phyloP scores from a whole-genome alignment of 176 grass and related monocot genomes.

The Zea mays region Zm-B73-REFERENCE-NAM-5.0 NC_050098.1:190848501-190849000 shows the following conservation, averaged over 20 bases:
- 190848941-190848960: background rate
- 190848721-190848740: no score
- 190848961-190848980: background rate
- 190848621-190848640: background rate
- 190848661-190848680: no score
- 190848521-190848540: background rate
- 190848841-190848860: background rate
- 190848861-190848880: background rate
- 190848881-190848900: background rate
- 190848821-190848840: background rate
- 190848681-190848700: no score
- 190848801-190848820: background rate
- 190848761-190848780: background rate
- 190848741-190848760: no score
- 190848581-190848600: background rate
- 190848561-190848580: background rate
- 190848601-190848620: background rate
- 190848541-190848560: background rate
- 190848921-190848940: background rate
- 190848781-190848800: constrained; percentile 7
- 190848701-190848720: no score
- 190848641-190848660: background rate
- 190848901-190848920: background rate
- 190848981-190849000: background rate
- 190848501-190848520: background rate